These are phyloP conservation scores for Metschnikowia lochheadii DNA, from an alignment of 805 yeast species.

Conservation along the genomic window DNA sequence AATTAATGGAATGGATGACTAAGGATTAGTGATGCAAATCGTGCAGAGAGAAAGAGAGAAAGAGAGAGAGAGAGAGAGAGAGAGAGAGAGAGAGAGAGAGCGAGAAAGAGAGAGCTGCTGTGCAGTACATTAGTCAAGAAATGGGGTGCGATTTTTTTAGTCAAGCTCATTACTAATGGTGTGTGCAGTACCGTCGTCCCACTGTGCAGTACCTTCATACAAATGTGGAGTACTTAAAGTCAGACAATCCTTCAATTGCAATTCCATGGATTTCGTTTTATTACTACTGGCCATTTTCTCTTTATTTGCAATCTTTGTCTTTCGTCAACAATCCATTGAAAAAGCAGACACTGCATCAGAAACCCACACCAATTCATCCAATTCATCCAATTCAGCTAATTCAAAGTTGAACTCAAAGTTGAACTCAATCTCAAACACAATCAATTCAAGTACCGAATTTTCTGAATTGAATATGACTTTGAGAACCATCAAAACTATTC, in stretches of 20 bases:
- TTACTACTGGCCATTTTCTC: neutral
- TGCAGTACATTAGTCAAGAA: neutral
- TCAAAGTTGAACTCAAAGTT: too few species aligned
- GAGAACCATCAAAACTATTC: slow-evolving; percentile 31
- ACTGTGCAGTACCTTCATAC: neutral
- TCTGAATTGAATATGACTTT: neutral
- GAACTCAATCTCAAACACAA: too few species aligned
- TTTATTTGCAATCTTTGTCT: neutral
- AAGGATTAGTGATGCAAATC: too few species aligned
- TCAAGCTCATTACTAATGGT: neutral
- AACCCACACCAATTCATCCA: neutral
- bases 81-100: too few species aligned
- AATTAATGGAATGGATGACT: too few species aligned
- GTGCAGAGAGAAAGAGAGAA: too few species aligned
- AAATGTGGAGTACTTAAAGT: neutral
- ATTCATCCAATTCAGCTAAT: too few species aligned
- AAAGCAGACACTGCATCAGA: neutral
- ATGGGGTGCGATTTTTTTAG: neutral
- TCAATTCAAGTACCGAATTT: too few species aligned
- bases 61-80: neutral
- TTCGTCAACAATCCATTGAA: neutral
- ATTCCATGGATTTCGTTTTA: neutral
- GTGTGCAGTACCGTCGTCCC: neutral
- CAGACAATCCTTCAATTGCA: neutral
- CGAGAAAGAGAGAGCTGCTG: neutral